These are phyloP conservation scores for Agrostemma githago DNA, from an alignment of 148 eudicot genomes.

Conservation along the genomic window DNA sequence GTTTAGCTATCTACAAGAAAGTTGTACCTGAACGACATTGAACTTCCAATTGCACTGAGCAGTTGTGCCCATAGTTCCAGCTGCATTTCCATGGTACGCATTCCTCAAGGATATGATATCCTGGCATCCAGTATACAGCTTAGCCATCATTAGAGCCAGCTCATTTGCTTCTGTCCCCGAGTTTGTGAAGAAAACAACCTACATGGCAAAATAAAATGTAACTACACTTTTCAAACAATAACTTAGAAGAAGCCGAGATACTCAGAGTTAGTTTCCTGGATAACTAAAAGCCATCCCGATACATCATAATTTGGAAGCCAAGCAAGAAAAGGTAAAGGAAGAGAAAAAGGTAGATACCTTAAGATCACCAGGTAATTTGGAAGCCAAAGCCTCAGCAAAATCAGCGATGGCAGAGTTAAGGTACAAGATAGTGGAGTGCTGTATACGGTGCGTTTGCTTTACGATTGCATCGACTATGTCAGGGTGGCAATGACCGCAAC, in stretches of 20 bases:
- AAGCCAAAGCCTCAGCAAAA: slow-evolving; percentile 91
- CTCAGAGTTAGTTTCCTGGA: background rate
- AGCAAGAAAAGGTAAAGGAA: slow-evolving; percentile 7
- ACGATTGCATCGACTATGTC: slow-evolving; percentile 74
- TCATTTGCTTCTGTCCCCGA: slow-evolving; percentile 98
- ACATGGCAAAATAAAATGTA: slow-evolving; percentile 9
- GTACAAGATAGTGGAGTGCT: slow-evolving; percentile 85
- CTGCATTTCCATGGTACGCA: slow-evolving; percentile 93
- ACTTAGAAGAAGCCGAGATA: background rate
- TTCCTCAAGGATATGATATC: slow-evolving; percentile 86
- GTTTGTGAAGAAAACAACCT: slow-evolving; percentile 97
- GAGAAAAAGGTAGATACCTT: slow-evolving; percentile 43
- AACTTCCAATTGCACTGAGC: slow-evolving; percentile 84
- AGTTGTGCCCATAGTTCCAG: slow-evolving; percentile 96
- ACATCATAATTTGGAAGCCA: background rate
- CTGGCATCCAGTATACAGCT: slow-evolving; percentile 82
- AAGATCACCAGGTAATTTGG: slow-evolving; percentile 90
- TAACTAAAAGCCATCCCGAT: too few species aligned
- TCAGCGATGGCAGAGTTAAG: slow-evolving; percentile 75
- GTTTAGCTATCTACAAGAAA: background rate
- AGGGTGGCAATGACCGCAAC: slow-evolving; percentile 94
- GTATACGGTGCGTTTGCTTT: slow-evolving; percentile 60
- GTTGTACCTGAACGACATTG: slow-evolving; percentile 84
- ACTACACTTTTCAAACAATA: background rate
- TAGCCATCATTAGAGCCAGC: slow-evolving; percentile 89